Conservation (phyloP, 768 basidiomycete species). For the Mrakia hoshinonis region DNA sequence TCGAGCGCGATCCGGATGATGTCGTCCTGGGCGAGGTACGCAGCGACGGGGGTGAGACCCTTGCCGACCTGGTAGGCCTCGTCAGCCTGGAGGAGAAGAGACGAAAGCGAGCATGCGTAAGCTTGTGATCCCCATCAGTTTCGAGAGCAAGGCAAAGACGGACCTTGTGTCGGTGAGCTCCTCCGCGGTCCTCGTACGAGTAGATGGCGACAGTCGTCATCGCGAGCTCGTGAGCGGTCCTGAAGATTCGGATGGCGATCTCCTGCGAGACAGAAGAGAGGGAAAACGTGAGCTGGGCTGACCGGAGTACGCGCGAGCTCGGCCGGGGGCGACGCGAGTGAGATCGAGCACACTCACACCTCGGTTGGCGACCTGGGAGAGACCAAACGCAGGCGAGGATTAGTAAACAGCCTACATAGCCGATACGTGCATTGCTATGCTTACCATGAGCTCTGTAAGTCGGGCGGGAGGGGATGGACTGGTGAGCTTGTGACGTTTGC, state of each 20-base stretch:
- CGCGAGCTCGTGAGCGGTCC: slow-evolving; percentile 75
- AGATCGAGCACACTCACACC: slow-evolving; percentile 53
- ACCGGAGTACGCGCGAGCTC: neutral
- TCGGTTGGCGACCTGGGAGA: slow-evolving; percentile 81
- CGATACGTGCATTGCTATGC: neutral
- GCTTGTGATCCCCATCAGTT: neutral
- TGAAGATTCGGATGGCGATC: slow-evolving; percentile 97
- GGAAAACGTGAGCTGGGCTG: neutral
- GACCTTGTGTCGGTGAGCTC: slow-evolving; percentile 95
- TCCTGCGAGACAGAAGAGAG: slow-evolving; percentile 49
- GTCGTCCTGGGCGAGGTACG: slow-evolving; percentile 94
- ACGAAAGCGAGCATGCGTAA: neutral
- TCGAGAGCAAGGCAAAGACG: neutral
- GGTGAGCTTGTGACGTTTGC: neutral
- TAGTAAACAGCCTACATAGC: neutral
- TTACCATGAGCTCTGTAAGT: slow-evolving; percentile 5
- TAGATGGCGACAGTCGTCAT: slow-evolving; percentile 99
- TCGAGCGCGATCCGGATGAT: slow-evolving; percentile 94
- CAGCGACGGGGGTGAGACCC: slow-evolving; percentile 88
- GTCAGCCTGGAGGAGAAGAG: slow-evolving; percentile 59
- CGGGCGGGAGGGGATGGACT: neutral
- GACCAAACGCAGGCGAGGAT: neutral
- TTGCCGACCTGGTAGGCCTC: slow-evolving; percentile 98
- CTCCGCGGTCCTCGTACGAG: slow-evolving; percentile 91
- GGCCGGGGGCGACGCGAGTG: neutral